phyloP scores from a whole-genome alignment of 805 yeast genomes.

The Monosporozyma siamensis region DNA sequence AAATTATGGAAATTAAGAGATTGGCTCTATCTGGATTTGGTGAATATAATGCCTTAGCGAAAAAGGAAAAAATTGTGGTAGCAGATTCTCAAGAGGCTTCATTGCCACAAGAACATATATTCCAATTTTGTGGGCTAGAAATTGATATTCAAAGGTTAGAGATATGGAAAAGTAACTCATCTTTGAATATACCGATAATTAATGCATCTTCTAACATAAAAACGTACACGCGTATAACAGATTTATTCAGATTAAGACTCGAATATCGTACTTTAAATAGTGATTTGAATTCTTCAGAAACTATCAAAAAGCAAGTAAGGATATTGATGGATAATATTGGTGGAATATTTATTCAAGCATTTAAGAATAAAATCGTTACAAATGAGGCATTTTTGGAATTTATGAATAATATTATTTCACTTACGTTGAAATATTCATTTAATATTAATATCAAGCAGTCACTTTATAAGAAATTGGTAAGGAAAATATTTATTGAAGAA shows the following conservation, averaged over 20 bases:
- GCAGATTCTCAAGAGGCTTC: slow-evolving; percentile 17
- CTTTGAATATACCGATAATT: slow-evolving; percentile 11
- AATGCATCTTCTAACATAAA: slow-evolving; percentile 9
- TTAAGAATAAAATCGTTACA: not conserved
- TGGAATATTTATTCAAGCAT: slow-evolving; percentile 2
- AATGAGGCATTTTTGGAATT: not conserved
- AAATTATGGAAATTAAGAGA: slow-evolving; percentile 26
- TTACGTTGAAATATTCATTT: not conserved
- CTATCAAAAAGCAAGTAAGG: slow-evolving; percentile 6
- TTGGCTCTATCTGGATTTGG: slow-evolving; percentile 32
- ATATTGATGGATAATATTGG: slow-evolving; percentile 6
- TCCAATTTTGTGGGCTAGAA: slow-evolving; percentile 36
- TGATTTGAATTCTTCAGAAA: slow-evolving; percentile 11
- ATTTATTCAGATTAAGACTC: slow-evolving; percentile 28
- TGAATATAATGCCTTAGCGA: slow-evolving; percentile 36
- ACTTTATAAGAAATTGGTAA: not conserved
- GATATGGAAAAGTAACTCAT: slow-evolving; percentile 29
- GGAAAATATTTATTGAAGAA: not conserved
- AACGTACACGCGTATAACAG: slow-evolving; percentile 20
- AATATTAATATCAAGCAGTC: not conserved
- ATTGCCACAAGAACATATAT: slow-evolving; percentile 9
- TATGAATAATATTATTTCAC: not conserved
- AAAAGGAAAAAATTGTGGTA: slow-evolving; percentile 32
- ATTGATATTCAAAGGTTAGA: slow-evolving; percentile 30
- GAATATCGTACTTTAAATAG: slow-evolving; percentile 24